phyloP scores from a whole-genome alignment of 2,329 filamentous ascomycete species.

The Cryoendolithus antarcticus region DNA sequence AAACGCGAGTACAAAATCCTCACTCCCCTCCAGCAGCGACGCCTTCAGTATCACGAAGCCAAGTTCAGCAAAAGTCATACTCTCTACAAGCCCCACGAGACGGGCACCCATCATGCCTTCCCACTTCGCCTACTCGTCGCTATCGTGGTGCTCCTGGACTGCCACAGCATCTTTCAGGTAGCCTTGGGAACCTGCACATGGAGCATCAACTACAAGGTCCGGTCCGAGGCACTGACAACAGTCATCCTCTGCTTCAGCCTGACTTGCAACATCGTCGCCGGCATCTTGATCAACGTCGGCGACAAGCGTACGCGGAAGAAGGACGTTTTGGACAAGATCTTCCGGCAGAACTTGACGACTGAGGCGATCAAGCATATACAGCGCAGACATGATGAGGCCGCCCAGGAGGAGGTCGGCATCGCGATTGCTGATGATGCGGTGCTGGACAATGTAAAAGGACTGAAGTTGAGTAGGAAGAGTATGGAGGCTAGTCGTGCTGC shows the following conservation, averaged over 20 bases:
- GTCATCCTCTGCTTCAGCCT: slow-evolving; percentile 72
- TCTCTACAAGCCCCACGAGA: slow-evolving; percentile 84
- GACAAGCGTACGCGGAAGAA: slow-evolving; percentile 72
- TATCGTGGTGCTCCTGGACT: slow-evolving; percentile 67
- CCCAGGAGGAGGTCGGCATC: slow-evolving; percentile 1
- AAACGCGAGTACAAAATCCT: slow-evolving; percentile 49
- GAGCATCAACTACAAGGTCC: slow-evolving; percentile 58
- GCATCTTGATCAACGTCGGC: slow-evolving; percentile 63
- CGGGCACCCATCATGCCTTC: slow-evolving; percentile 67
- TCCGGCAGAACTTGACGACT: slow-evolving; percentile 61
- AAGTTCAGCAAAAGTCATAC: slow-evolving; percentile 75
- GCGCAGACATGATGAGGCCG: slow-evolving; percentile 17
- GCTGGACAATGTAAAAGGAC: slow-evolving; percentile 2
- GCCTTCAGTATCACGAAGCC: slow-evolving; percentile 61
- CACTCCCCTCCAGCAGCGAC: slow-evolving; percentile 51
- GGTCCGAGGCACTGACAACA: slow-evolving; percentile 62
- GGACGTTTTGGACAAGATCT: slow-evolving; percentile 66
- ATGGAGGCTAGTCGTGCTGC: slow-evolving; percentile 4
- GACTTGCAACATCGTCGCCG: slow-evolving; percentile 63
- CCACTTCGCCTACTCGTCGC: slow-evolving; percentile 61
- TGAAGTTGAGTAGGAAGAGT: slow-evolving; percentile 4
- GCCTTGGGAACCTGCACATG: slow-evolving; percentile 67
- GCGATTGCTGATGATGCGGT: slow-evolving; percentile 3
- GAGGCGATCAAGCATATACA: slow-evolving; percentile 48
- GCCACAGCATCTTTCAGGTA: slow-evolving; percentile 69